Conservation (phyloP, 805 yeast genomes). For the Cyberlindnera maclurae region DNA sequence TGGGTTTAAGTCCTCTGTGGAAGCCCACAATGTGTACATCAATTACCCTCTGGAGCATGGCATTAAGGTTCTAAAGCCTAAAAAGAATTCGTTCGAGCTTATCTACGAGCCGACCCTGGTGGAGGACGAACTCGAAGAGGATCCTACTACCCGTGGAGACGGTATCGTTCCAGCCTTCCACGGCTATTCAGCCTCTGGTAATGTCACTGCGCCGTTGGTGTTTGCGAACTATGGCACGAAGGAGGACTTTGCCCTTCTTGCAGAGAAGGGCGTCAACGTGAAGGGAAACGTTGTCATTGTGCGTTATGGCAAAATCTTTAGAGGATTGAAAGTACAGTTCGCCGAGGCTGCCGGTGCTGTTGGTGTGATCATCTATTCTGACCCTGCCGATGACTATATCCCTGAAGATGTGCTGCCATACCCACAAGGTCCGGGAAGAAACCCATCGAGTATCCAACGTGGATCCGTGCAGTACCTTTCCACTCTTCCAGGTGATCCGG, state of each 20-base stretch:
- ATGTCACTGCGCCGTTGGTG: constrained; percentile 57
- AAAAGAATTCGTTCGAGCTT: constrained; percentile 16
- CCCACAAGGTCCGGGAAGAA: constrained; percentile 72
- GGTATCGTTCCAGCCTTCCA: constrained; percentile 64
- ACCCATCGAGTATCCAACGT: constrained; percentile 70
- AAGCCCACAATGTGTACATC: constrained; percentile 52
- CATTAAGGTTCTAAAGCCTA: constrained; percentile 33
- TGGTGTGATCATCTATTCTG: constrained; percentile 63
- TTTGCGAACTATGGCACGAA: constrained; percentile 65
- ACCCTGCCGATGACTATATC: constrained; percentile 57
- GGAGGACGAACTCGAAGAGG: constrained; percentile 48
- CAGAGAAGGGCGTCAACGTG: constrained; percentile 39
- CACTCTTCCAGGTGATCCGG: constrained; percentile 67
- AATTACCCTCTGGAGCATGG: constrained; percentile 55
- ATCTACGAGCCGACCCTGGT: constrained; percentile 45
- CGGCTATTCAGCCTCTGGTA: constrained; percentile 71
- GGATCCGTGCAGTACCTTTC: constrained; percentile 66
- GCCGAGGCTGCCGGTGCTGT: constrained; percentile 67
- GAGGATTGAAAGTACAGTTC: constrained; percentile 71
- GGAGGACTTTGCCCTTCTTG: constrained; percentile 48
- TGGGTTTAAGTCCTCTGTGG: constrained; percentile 49
- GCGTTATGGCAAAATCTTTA: constrained; percentile 58
- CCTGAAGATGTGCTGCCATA: constrained; percentile 57
- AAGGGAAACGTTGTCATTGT: constrained; percentile 56
- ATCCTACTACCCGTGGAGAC: constrained; percentile 34